Evolutionary conservation across 1,284 basidiomycete species (phyloP).

Genomic region (Neolentinus lepideus): DNA sequence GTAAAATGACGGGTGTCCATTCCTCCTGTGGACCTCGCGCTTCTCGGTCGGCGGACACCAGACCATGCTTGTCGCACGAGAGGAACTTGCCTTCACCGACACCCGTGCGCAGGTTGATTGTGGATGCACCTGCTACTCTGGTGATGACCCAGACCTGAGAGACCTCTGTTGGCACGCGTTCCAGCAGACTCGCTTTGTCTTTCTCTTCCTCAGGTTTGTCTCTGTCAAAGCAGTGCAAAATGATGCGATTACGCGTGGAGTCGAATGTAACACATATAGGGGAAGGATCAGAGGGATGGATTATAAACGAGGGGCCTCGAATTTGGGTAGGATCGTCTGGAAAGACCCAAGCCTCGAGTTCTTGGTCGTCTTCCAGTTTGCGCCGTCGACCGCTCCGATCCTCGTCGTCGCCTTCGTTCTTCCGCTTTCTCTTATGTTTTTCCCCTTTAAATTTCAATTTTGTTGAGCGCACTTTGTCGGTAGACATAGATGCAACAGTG

Average conservation of each 20-base stretch:
- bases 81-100: conserved; percentile 84
- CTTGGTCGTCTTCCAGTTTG: conserved; percentile 47
- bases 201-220: conserved; percentile 33
- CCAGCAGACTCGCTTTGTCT: conserved; percentile 38
- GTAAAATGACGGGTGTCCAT: conserved; percentile 72
- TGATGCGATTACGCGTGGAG: conserved; percentile 65
- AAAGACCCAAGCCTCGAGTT: conserved; percentile 72
- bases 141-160: conserved; percentile 85
- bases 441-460: conserved; percentile 87
- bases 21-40: conserved; percentile 84
- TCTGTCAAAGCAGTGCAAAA: conserved; percentile 57
- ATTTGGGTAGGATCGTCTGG: conserved; percentile 68
- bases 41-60: conserved; percentile 76
- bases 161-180: conserved; percentile 69
- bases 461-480: conserved; percentile 50
- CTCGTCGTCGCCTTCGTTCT: conserved; percentile 48
- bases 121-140: conserved; percentile 71
- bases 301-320: conserved; percentile 76
- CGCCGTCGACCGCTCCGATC: conserved; percentile 33
- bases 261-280: conserved; percentile 74
- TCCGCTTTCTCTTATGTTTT: conserved; percentile 76
- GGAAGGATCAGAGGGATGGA: conserved; percentile 69
- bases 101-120: conserved; percentile 77
- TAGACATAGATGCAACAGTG: conserved; percentile 27
- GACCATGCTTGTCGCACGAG: conserved; percentile 76